Conservation (phyloP, 192 early-diverging fungal genomes). For the Entomortierella beljakovae region DNA sequence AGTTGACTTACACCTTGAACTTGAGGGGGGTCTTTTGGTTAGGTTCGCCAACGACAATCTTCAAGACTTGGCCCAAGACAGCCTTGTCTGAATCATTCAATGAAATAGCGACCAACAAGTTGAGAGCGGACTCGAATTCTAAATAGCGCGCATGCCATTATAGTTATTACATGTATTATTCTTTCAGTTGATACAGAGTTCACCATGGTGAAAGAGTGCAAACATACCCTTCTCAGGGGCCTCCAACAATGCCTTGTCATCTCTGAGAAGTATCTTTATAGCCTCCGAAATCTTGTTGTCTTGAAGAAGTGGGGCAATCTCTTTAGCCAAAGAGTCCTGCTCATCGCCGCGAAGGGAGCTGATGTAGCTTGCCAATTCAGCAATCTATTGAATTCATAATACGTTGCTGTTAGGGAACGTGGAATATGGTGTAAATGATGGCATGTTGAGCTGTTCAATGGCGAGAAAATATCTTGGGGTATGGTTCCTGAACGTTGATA, state of each 20-base stretch:
- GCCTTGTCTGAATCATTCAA: constrained; percentile 58
- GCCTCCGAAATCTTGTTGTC: constrained; percentile 71
- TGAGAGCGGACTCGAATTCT: constrained; percentile 78
- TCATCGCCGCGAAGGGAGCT: constrained; percentile 64
- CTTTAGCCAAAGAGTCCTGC: constrained; percentile 60
- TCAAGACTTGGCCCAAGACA: constrained; percentile 57
- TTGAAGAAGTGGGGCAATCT: constrained; percentile 63
- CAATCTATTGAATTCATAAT: constrained; percentile 56
- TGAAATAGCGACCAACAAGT: constrained; percentile 75
- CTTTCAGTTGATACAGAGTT: background rate
- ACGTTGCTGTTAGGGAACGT: background rate
- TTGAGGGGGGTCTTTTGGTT: constrained; percentile 66
- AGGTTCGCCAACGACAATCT: constrained; percentile 60
- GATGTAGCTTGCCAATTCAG: constrained; percentile 79
- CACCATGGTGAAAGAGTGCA: too few species aligned
- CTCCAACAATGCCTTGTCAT: constrained; percentile 66
- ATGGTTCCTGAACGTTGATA: too few species aligned
- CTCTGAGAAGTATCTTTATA: constrained; percentile 64
- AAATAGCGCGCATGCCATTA: background rate
- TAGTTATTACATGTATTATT: background rate
- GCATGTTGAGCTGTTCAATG: too few species aligned
- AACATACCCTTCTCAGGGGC: constrained; percentile 67
- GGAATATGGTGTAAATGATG: too few species aligned
- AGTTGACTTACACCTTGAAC: constrained; percentile 69
- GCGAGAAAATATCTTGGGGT: too few species aligned